Conservation (phyloP, 768 basidiomycete genomes). For the Suillus fuscotomentosus region DNA sequence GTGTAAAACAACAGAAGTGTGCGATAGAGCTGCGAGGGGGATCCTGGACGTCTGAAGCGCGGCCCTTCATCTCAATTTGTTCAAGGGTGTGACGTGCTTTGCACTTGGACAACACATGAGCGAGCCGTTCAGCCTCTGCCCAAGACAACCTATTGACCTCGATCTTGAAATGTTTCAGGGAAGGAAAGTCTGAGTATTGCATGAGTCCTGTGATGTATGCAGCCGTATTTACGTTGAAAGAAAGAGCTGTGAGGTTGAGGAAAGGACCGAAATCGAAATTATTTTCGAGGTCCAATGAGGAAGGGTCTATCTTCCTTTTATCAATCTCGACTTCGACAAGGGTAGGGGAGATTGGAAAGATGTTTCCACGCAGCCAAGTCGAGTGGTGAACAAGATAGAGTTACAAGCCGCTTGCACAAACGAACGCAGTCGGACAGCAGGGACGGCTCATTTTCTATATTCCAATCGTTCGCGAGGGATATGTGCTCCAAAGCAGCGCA, state of each 20-base stretch:
- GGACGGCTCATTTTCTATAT: not conserved
- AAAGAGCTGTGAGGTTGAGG: not conserved
- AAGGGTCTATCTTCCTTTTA: not conserved
- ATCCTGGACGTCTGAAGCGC: not conserved
- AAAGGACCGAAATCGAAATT: not conserved
- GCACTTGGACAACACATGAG: not conserved
- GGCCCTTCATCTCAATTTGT: not conserved
- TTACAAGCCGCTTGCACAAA: not conserved
- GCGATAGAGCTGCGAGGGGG: not conserved
- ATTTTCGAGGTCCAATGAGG: not conserved
- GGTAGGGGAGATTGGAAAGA: not conserved
- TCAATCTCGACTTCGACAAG: not conserved
- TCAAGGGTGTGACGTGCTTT: not conserved
- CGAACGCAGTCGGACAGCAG: not conserved
- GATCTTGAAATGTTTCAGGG: not conserved
- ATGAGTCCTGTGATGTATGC: not conserved
- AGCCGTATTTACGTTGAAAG: not conserved
- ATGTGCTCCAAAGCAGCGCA: not conserved
- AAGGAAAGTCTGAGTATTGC: not conserved
- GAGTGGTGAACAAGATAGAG: not conserved
- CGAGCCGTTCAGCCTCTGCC: not conserved
- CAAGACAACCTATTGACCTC: not conserved
- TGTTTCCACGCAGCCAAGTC: not conserved
- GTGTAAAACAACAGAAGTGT: not conserved
- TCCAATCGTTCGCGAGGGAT: not conserved